These are phyloP conservation scores for Ceratobasidium sp. DNA, from an alignment of 1,284 basidiomycete genomes.

Conservation along the genomic window DNA sequence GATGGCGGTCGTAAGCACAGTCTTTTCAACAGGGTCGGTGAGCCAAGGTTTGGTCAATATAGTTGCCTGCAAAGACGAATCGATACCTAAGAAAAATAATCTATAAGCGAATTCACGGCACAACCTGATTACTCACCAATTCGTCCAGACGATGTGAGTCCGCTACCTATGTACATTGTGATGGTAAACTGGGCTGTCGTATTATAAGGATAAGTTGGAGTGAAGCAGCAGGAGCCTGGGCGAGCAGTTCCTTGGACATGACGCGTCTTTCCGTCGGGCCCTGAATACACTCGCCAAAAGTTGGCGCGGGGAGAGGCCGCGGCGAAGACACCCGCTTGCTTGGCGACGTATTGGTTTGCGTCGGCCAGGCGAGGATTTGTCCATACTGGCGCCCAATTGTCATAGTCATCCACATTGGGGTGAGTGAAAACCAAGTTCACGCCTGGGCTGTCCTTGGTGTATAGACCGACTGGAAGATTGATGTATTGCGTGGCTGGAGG, in stretches of 20 bases:
- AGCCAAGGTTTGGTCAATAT: slow-evolving; percentile 72
- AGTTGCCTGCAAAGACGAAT: slow-evolving; percentile 65
- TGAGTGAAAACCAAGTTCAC: slow-evolving; percentile 77
- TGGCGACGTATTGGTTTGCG: slow-evolving; percentile 67
- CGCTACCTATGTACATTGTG: slow-evolving; percentile 68
- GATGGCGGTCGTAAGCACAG: slow-evolving; percentile 65
- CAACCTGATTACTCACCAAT: slow-evolving; percentile 63
- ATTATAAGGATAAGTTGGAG: slow-evolving; percentile 68
- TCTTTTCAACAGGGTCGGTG: slow-evolving; percentile 69
- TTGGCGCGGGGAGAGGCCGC: slow-evolving; percentile 72
- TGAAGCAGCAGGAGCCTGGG: slow-evolving; percentile 71
- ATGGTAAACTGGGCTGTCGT: slow-evolving; percentile 70
- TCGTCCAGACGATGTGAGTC: slow-evolving; percentile 73
- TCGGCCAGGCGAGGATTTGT: slow-evolving; percentile 68
- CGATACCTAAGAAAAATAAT: background rate
- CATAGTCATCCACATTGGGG: slow-evolving; percentile 70
- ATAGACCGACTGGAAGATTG: slow-evolving; percentile 70
- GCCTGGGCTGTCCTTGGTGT: slow-evolving; percentile 73
- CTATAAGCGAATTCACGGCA: background rate
- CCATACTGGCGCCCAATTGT: slow-evolving; percentile 74
- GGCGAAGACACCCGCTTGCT: slow-evolving; percentile 70
- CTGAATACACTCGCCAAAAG: slow-evolving; percentile 71
- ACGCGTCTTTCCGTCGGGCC: slow-evolving; percentile 65
- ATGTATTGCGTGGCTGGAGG: slow-evolving; percentile 69
- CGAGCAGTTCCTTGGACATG: slow-evolving; percentile 76